Evolutionary conservation across 2,329 filamentous ascomycete species (phyloP).

Genomic region (Hawksworthiomyces lignivorus): DNA sequence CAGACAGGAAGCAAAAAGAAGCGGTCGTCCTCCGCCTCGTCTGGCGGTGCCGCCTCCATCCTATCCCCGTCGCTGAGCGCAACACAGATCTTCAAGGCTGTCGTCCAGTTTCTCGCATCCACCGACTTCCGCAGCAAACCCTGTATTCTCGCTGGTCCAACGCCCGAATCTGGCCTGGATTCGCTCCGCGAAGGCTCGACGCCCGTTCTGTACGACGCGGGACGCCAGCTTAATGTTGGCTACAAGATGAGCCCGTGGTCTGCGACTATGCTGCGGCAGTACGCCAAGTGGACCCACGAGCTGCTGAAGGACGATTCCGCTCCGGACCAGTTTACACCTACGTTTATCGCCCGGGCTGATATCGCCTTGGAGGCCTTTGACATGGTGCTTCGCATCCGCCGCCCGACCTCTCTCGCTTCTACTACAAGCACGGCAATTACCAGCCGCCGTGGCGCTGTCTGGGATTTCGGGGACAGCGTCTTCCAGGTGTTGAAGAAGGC

Average conservation of each 20-base stretch:
- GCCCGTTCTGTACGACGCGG: conserved; percentile 73
- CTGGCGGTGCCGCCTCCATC: conserved; percentile 41
- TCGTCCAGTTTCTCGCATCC: conserved; percentile 75
- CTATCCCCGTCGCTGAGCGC: conserved; percentile 77
- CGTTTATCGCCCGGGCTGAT: conserved; percentile 64
- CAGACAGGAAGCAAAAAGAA: conserved; percentile 63
- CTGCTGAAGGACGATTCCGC: conserved; percentile 66
- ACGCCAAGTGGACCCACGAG: conserved; percentile 66
- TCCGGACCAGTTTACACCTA: conserved; percentile 73
- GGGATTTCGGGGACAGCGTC: conserved; percentile 47
- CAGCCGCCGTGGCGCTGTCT: conserved; percentile 34
- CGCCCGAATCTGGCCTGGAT: conserved; percentile 24
- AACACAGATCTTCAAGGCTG: conserved; percentile 91
- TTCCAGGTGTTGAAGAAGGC: conserved; percentile 62
- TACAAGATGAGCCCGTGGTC: conserved; percentile 91
- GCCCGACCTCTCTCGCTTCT: conserved; percentile 15
- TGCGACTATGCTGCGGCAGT: conserved; percentile 62
- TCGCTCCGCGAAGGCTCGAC: conserved; percentile 33
- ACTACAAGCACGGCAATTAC: neutral
- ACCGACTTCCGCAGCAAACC: conserved; percentile 65
- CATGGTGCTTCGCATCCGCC: conserved; percentile 29
- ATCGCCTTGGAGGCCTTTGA: conserved; percentile 50
- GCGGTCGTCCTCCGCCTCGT: conserved; percentile 29
- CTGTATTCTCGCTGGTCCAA: conserved; percentile 42
- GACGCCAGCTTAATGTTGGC: conserved; percentile 68